Base-by-base conservation (phyloP, 2,329 filamentous ascomycete genomes). In the Arthrobotrys sinensis region DNA sequence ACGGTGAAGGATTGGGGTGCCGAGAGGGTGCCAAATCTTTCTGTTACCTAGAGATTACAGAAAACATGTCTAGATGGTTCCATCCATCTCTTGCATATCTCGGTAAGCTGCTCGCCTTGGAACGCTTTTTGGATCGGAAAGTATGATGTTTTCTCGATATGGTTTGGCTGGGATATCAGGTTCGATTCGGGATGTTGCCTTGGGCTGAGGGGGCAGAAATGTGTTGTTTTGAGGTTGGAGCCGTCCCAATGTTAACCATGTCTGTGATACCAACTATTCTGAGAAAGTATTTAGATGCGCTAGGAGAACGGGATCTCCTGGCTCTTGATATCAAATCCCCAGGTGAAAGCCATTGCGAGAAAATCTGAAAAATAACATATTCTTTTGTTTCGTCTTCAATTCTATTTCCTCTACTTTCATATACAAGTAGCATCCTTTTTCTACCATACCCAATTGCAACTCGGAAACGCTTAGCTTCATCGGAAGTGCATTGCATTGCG, bases 211-310 rank as follows among this genome's bases (percentile, higher is more conserved):
- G 24, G 19, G n/a, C n/a, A 32, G 43, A 70, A 62, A 62, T 77
- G 73, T 77, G 73, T 77, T 77, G 73, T 52, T 45, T 19, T 64
- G 73, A 60, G 60, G 66, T 71, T 55, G 19, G 28, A 40, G 24
- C n/a, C 4, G 34, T 10, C 12, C 46, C 16, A 55, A 57, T n/a
- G 7, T 24, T 28, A 14, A 19, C 21, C 32, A 38, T 24, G 32
- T 55, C 72, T 77, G 73, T 77, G 73, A 36, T 57, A 77, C 73
- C n/a, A 64, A 19, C 43, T 28, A 2, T 32, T 19, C 53, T 28
- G 14, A n/a, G 46, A 66, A 60, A 77, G 65, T 77, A 77, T 77
- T 66, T 77, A 77, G 73, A 67, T 46, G 21, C 32, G 38, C 28
- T 16, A 45, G 16, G 19, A 38, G 72, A 70, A 77, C 72, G 46